Evolutionary conservation across 2,329 filamentous ascomycete species (phyloP), one percentile per base, ranked within the genome.

Genomic region (Emydomyces testavorans): DNA sequence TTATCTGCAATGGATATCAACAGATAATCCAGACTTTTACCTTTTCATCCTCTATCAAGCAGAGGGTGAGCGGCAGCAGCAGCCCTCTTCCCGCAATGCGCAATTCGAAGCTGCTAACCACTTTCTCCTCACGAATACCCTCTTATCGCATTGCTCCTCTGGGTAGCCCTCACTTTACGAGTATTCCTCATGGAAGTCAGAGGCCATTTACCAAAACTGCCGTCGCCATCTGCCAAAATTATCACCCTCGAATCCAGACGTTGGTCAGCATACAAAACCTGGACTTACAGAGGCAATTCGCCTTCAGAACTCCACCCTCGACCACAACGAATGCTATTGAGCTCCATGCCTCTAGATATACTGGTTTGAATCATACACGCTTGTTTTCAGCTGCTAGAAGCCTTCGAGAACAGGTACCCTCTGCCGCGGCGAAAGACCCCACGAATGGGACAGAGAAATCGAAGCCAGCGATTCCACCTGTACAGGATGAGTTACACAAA

Each of bases 401-500:
- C 15, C 16, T 40, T 1, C 35, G 26, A 16, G 29, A 47, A 26
- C 32, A 38, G 13, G 2, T 23, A n/a, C 43, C 23, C 6, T 20
- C 43, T 13, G 23, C n/a, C 15, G 34, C 8, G 18, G 4, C 45
- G 18, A 35, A 40, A 6, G 18, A 15, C n/a, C 2, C 35, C 1
- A 39, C 8, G 3, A 16, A 38, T 15, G 38, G 11, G 6, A 41
- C 21, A 49, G 61, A 64, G 51, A 58, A 43, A 13, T 15, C 26
- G 7, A 58, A 63, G 42, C 66, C 70, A 52, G 65, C 20, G 7
- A 29, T 23, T 13, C 13, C 20, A 24, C 15, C 16, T 18, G 47
- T 6, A 20, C 46, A 34, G 10, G 50, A 73, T 50, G 63, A 69
- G 42, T 71, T 78, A 46, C 76, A 82, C 24, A 66, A 71, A 50